Evolutionary conservation across 2,329 filamentous ascomycete genomes (phyloP).

Genomic region (Pseudogymnoascus sp.): DNA sequence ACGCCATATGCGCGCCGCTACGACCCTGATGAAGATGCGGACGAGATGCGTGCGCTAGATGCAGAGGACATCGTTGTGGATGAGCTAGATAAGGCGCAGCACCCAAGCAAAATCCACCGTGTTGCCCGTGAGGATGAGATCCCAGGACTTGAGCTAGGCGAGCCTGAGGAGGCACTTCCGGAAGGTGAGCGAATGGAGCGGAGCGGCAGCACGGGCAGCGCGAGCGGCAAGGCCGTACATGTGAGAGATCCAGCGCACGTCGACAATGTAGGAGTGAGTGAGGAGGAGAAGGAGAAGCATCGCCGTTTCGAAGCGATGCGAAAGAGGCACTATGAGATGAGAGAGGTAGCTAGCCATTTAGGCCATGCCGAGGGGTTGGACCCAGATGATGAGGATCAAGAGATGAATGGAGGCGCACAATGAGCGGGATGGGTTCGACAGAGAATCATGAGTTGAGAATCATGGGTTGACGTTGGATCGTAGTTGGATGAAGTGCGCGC

Average conservation of each 20-base stretch:
- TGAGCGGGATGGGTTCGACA: slow-evolving; percentile 12
- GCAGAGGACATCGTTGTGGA: slow-evolving; percentile 63
- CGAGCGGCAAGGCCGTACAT: slow-evolving; percentile 64
- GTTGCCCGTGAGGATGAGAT: slow-evolving; percentile 64
- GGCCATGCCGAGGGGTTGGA: slow-evolving; percentile 65
- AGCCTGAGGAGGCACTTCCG: slow-evolving; percentile 71
- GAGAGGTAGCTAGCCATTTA: slow-evolving; percentile 78
- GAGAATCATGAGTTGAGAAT: slow-evolving; percentile 1
- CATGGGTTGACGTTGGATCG: background rate
- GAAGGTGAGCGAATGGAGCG: slow-evolving; percentile 37
- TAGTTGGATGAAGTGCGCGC: background rate
- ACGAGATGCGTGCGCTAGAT: slow-evolving; percentile 58
- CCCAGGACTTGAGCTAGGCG: slow-evolving; percentile 82
- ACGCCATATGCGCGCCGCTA: slow-evolving; percentile 93
- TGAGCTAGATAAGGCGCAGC: slow-evolving; percentile 50
- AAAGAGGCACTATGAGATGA: slow-evolving; percentile 99
- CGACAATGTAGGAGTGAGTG: slow-evolving; percentile 49
- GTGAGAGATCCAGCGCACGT: slow-evolving; percentile 56
- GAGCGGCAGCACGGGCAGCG: slow-evolving; percentile 31
- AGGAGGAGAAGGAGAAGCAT: slow-evolving; percentile 85
- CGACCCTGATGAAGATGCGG: slow-evolving; percentile 80
- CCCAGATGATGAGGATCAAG: slow-evolving; percentile 53
- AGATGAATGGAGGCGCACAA: slow-evolving; percentile 30
- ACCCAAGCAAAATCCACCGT: slow-evolving; percentile 19
- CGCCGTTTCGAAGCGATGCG: slow-evolving; percentile 81